Conservation (phyloP, 2,329 filamentous ascomycete genomes). For the Xylaria hypoxylon region DNA sequence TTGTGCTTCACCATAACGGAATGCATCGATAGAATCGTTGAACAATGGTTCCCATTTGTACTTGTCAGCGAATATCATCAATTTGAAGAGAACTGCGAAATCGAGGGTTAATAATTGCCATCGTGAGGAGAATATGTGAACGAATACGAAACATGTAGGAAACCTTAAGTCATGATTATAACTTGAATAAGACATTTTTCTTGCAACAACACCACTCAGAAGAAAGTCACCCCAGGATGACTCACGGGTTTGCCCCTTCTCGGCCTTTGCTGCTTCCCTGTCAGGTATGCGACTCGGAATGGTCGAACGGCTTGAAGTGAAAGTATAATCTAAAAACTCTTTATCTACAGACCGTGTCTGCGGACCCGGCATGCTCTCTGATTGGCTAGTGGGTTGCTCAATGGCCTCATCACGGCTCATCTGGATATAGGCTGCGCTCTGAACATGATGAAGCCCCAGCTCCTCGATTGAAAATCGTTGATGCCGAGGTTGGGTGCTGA, state of each 20-base stretch:
- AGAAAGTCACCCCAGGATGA: not conserved
- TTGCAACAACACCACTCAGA: not conserved
- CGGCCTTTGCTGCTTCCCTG: not conserved
- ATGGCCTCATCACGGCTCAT: not conserved
- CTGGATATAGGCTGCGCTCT: too few relatives aligned
- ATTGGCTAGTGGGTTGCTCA: not conserved
- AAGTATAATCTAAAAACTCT: not conserved
- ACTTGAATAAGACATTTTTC: too few relatives aligned
- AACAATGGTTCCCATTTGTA: conserved; percentile 16
- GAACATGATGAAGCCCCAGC: conserved; percentile 5
- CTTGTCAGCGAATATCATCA: conserved; percentile 7
- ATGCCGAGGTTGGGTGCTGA: not conserved
- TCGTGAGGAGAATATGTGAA: not conserved
- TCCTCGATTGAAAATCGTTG: conserved; percentile 17
- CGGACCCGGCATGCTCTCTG: not conserved
- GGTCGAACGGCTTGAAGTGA: not conserved
- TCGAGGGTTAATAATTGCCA: not conserved
- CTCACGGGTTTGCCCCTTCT: not conserved
- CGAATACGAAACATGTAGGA: not conserved
- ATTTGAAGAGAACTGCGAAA: not conserved
- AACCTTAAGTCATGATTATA: not conserved
- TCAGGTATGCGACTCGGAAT: not conserved
- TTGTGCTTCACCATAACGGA: not conserved
- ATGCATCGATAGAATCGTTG: conserved; percentile 20
- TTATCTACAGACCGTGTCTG: not conserved